phyloP scores from a whole-genome alignment of 805 yeast species.

The Pichia ethanolica region DNA sequence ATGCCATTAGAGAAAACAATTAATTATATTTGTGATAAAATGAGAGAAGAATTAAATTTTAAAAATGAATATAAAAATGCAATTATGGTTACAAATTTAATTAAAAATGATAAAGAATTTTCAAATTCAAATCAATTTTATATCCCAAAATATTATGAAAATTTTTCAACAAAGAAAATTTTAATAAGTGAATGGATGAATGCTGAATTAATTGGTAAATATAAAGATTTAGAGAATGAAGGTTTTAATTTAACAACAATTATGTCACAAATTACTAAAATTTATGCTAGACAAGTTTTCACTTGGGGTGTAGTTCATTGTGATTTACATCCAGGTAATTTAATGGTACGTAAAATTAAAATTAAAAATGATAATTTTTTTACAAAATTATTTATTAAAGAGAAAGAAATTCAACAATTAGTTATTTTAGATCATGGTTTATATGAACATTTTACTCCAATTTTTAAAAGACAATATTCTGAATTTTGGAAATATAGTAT shows the following conservation, averaged over 20 bases:
- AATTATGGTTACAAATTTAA: conserved; percentile 28
- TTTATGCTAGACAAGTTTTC: conserved; percentile 54
- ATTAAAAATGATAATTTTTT: conserved; percentile 6
- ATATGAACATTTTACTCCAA: conserved; percentile 45
- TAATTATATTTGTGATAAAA: conserved; percentile 47
- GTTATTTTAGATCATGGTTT: conserved; percentile 74
- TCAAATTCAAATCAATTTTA: conserved; percentile 32
- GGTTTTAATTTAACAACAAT: conserved; percentile 34
- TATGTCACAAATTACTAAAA: conserved; percentile 43
- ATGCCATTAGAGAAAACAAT: conserved; percentile 55
- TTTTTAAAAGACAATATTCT: conserved; percentile 50
- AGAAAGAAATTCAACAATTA: conserved; percentile 39
- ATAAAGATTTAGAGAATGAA: conserved; percentile 32
- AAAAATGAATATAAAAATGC: conserved; percentile 49
- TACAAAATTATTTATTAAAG: conserved; percentile 8
- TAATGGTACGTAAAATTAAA: conserved; percentile 41
- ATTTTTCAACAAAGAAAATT: conserved; percentile 42
- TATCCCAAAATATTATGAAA: conserved; percentile 46
- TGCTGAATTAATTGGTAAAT: conserved; percentile 51
- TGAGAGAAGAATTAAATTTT: conserved; percentile 58
- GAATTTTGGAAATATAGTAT: conserved; percentile 58
- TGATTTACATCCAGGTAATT: conserved; percentile 79
- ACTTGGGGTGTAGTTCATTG: conserved; percentile 64
- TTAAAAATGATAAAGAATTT: conserved; percentile 38
- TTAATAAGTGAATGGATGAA: conserved; percentile 72